A percentile compares a stretch with the other conserved stretches of the same genome.
Evolutionary conservation across 176 grass and related monocot species (phyloP).

Genomic region (Eleusine indica): DNA sequence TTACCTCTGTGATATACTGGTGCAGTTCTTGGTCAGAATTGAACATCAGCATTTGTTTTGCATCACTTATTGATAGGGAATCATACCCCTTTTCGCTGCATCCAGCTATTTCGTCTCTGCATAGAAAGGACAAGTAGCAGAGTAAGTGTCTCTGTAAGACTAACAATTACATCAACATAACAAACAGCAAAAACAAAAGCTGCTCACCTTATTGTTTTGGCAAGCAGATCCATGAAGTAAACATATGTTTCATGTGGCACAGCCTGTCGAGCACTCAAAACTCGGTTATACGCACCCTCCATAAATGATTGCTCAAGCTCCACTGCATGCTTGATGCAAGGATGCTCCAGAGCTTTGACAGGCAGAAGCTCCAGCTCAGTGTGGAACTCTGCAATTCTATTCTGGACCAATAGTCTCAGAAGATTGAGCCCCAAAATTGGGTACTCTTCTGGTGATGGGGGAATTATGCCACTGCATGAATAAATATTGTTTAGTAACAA

Average conservation of each 20-base stretch:
- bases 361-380: constrained; percentile 88
- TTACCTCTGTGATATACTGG: constrained; percentile 84
- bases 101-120: constrained; percentile 94
- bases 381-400: constrained; percentile 98
- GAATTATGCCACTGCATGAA: constrained; percentile 76
- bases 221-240: constrained; percentile 99
- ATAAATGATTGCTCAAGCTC: constrained; percentile 89
- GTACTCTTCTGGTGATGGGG: constrained; percentile 68
- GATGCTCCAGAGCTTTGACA: constrained; percentile 62
- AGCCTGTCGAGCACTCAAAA: constrained; percentile 67
- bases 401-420: constrained; percentile 87
- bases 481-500: not conserved
- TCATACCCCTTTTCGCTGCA: constrained; percentile 96
- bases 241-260: constrained; percentile 78
- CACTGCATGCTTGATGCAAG: constrained; percentile 77
- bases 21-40: constrained; percentile 85
- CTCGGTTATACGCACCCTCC: constrained; percentile 86
- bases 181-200: constrained; percentile 26
- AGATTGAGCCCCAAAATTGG: constrained; percentile 82
- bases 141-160: not conserved
- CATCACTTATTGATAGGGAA: constrained; percentile 81
- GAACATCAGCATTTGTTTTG: constrained; percentile 90
- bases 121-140: not conserved
- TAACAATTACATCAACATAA: not conserved
- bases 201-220: constrained; percentile 89